Evolutionary conservation across 192 early-diverging fungal species (phyloP).

Genomic region (Backusella liffmaniae): DNA sequence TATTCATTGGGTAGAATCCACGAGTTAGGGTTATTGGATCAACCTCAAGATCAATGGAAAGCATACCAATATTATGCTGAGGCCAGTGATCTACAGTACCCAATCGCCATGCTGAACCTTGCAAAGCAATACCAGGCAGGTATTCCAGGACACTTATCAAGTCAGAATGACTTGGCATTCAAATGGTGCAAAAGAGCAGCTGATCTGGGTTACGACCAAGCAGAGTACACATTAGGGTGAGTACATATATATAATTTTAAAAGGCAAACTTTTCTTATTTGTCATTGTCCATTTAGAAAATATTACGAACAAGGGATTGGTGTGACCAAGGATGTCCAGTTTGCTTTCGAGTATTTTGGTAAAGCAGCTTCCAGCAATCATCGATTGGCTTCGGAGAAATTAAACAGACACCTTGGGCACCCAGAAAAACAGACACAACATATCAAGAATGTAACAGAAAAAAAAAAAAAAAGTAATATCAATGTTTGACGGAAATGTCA

Average conservation of each 20-base stretch:
- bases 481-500: conserved; percentile 2
- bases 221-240: conserved; percentile 90
- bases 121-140: conserved; percentile 77
- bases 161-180: conserved; percentile 55
- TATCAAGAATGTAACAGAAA: neutral
- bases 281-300: neutral
- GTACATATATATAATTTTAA: neutral
- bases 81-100: conserved; percentile 75
- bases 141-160: conserved; percentile 34
- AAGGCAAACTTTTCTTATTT: neutral
- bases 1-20: conserved; percentile 77
- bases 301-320: conserved; percentile 36
- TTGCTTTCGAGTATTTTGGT: conserved; percentile 31
- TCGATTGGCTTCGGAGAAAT: conserved; percentile 1
- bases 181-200: conserved; percentile 82
- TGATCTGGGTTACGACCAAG: conserved; percentile 71
- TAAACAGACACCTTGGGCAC: neutral
- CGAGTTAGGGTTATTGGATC: conserved; percentile 74
- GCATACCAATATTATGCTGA: conserved; percentile 78
- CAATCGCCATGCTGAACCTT: conserved; percentile 82
- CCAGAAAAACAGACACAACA: neutral
- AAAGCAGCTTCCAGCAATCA: conserved; percentile 29
- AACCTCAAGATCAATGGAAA: conserved; percentile 57
- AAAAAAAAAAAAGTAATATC: neutral
- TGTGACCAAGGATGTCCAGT: conserved; percentile 17